phyloP scores from a whole-genome alignment of 441 rosid genomes.

The Corymbia calophylla region DNA sequence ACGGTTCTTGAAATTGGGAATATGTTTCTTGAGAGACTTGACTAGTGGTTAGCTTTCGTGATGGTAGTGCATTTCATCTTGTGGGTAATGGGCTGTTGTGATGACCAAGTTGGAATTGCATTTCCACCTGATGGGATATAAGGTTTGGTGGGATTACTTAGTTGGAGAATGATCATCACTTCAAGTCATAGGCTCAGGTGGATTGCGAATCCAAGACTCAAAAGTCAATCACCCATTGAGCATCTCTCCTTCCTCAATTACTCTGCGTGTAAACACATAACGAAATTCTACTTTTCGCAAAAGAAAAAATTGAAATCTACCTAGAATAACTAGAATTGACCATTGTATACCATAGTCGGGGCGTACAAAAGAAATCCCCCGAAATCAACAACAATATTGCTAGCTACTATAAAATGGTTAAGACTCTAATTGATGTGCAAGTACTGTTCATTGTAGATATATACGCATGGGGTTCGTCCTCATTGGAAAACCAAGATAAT shows the following conservation, averaged over 20 bases:
- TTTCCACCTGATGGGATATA: no score
- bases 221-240: no score
- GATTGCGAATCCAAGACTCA: no score
- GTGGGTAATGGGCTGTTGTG: neutral
- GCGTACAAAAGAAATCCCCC: neutral
- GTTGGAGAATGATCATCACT: no score
- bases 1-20: neutral
- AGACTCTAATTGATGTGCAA: neutral
- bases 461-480: no score
- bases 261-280: neutral
- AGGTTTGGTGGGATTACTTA: accelerated
- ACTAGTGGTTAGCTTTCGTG: neutral
- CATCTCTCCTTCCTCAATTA: no score
- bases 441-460: no score
- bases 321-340: neutral
- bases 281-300: neutral
- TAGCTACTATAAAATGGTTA: neutral
- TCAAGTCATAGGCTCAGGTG: no score
- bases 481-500: neutral
- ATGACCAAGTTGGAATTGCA: neutral
- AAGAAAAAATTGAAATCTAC: neutral
- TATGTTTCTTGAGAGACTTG: neutral
- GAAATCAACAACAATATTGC: neutral
- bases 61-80: neutral
- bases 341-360: no score